phyloP scores from a whole-genome alignment of 352 stramenopile genomes.

The Phytophthora litchii region DNA sequence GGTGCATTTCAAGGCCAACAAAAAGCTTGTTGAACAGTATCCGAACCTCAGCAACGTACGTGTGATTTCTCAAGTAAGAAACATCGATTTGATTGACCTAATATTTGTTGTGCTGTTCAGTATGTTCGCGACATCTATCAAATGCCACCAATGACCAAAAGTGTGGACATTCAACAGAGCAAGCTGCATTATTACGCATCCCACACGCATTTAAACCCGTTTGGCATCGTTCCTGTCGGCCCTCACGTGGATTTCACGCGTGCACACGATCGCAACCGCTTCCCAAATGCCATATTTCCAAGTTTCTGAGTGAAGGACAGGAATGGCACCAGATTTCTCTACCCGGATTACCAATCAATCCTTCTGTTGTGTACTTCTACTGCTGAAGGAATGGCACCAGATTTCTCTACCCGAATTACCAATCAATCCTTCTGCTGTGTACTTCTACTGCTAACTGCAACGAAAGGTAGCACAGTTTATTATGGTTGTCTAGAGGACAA shows the following conservation, averaged over 20 bases:
- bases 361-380: too few species aligned
- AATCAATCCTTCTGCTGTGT: neutral
- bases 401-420: too few species aligned
- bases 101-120: constrained; percentile 27
- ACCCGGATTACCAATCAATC: neutral
- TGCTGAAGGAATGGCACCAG: neutral
- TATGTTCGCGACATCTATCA: constrained; percentile 61
- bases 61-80: too few species aligned
- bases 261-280: constrained; percentile 42
- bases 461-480: too few species aligned
- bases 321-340: too few species aligned
- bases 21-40: constrained; percentile 78
- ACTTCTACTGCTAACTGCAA: too few species aligned
- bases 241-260: constrained; percentile 32
- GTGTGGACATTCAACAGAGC: constrained; percentile 54
- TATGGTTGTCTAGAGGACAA: too few species aligned
- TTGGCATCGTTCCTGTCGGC: constrained; percentile 47
- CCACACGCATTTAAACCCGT: constrained; percentile 56
- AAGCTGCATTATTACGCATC: constrained; percentile 61
- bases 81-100: too few species aligned
- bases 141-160: constrained; percentile 42
- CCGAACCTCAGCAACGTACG: constrained; percentile 79
- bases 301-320: constrained; percentile 3
- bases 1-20: constrained; percentile 85
- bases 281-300: constrained; percentile 25